Conservation (phyloP, 139 green algal genomes). For the Dunaliella primolecta region DNA sequence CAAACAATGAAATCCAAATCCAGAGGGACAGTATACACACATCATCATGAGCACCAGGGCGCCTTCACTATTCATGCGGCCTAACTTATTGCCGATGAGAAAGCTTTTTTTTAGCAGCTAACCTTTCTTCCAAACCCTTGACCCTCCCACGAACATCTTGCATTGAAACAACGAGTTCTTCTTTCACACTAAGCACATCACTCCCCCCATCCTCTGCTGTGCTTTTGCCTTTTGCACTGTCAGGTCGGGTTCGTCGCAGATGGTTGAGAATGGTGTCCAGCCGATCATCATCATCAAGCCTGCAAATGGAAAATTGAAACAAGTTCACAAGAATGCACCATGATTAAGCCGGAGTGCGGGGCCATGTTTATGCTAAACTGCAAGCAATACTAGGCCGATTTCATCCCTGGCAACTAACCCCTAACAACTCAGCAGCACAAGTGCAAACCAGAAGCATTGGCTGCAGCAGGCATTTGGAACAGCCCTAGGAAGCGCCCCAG, state of each 20-base stretch:
- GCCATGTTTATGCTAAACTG: neutral
- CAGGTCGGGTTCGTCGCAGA: slow-evolving; percentile 40
- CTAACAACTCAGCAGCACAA: neutral
- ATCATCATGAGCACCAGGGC: too few species aligned
- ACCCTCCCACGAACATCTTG: slow-evolving; percentile 20
- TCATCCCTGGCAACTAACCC: neutral
- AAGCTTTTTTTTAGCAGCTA: slow-evolving; percentile 7
- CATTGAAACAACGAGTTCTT: slow-evolving; percentile 21
- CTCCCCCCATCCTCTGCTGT: neutral
- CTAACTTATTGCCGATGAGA: neutral
- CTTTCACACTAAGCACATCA: slow-evolving; percentile 21
- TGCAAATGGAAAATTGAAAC: slow-evolving; percentile 5
- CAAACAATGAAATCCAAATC: too few species aligned
- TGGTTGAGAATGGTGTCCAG: slow-evolving; percentile 55
- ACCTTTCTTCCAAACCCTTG: slow-evolving; percentile 16
- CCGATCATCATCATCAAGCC: slow-evolving; percentile 57
- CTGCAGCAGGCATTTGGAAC: too few species aligned
- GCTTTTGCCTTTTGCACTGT: neutral
- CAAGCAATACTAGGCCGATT: neutral
- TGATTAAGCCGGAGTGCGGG: neutral
- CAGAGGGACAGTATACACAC: too few species aligned
- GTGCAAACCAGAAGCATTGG: neutral
- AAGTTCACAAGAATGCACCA: neutral
- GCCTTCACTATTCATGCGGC: too few species aligned
- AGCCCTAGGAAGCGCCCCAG: too few species aligned